Conservation (phyloP, 495 filamentous ascomycete genomes). For the Hypoxylon intermedium region DNA sequence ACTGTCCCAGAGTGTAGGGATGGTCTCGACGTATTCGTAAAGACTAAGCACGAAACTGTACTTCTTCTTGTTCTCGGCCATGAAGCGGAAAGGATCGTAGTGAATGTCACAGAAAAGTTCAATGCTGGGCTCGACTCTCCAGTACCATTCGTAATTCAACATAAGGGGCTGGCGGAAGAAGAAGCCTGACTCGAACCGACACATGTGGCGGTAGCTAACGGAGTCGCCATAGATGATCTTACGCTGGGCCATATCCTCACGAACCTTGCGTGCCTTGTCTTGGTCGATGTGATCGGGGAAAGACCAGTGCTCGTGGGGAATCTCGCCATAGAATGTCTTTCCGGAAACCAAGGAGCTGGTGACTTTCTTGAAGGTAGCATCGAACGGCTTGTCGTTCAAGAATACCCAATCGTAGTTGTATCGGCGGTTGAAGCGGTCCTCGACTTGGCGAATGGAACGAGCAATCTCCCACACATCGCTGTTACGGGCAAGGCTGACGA, state of each 20-base stretch:
- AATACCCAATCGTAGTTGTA: slow-evolving; percentile 99
- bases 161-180: slow-evolving; percentile 87
- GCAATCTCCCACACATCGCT: slow-evolving; percentile 95
- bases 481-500: slow-evolving; percentile 94
- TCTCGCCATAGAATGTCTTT: slow-evolving; percentile 84
- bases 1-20: slow-evolving; percentile 93
- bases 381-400: slow-evolving; percentile 92
- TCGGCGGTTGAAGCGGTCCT: slow-evolving; percentile 95
- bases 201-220: slow-evolving; percentile 91
- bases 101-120: slow-evolving; percentile 86
- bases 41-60: slow-evolving; percentile 90
- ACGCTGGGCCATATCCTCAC: slow-evolving; percentile 80
- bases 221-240: slow-evolving; percentile 97
- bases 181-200: slow-evolving; percentile 90
- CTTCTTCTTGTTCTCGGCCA: slow-evolving; percentile 88
- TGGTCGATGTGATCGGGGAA: slow-evolving; percentile 87
- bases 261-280: slow-evolving; percentile 79
- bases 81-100: slow-evolving; percentile 84
- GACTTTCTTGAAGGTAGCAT: slow-evolving; percentile 88
- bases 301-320: slow-evolving; percentile 87
- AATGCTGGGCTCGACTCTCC: slow-evolving; percentile 88
- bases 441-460: slow-evolving; percentile 89
- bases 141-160: slow-evolving; percentile 89
- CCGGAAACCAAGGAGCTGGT: slow-evolving; percentile 90
- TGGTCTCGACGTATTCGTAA: slow-evolving; percentile 95